phyloP scores from a whole-genome alignment of 2,329 filamentous ascomycete genomes.

The Diaporthe amygdali region DNA sequence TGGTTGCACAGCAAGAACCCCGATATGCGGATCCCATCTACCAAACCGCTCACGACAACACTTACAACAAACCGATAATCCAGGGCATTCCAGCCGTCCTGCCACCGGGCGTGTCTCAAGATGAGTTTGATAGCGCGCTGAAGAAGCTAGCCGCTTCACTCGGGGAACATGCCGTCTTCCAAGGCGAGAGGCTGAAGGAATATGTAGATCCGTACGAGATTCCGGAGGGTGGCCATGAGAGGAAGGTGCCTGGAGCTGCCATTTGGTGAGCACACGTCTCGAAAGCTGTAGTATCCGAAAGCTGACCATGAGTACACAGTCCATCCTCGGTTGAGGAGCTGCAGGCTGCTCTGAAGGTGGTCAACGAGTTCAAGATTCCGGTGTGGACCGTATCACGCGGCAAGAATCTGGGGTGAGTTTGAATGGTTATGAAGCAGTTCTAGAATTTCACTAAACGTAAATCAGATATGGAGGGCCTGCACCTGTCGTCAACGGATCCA shows the following conservation, averaged over 20 bases:
- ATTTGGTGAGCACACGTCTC: constrained; percentile 38
- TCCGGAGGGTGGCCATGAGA: constrained; percentile 41
- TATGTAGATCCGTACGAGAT: constrained; percentile 55
- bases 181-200: constrained; percentile 43
- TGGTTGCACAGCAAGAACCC: constrained; percentile 3
- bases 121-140: constrained; percentile 44
- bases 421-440: too few species aligned
- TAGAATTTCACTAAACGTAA: background rate
- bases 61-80: constrained; percentile 46
- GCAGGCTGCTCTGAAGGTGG: constrained; percentile 37
- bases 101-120: constrained; percentile 43
- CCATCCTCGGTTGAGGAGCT: constrained; percentile 38
- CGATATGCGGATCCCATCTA: constrained; percentile 45
- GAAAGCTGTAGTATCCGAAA: background rate
- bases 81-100: constrained; percentile 41
- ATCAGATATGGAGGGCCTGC: constrained; percentile 54
- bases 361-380: constrained; percentile 39
- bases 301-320: constrained; percentile 22
- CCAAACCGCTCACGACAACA: constrained; percentile 45
- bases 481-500: constrained; percentile 48
- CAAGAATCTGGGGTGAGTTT: constrained; percentile 48
- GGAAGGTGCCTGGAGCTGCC: constrained; percentile 48
- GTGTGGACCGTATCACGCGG: constrained; percentile 40
- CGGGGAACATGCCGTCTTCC: constrained; percentile 44
- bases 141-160: constrained; percentile 38